A percentile compares a stretch with the other conserved stretches of the same genome.
Conservation (phyloP, 768 basidiomycete genomes). For the Xanthoconium purpureum region DNA sequence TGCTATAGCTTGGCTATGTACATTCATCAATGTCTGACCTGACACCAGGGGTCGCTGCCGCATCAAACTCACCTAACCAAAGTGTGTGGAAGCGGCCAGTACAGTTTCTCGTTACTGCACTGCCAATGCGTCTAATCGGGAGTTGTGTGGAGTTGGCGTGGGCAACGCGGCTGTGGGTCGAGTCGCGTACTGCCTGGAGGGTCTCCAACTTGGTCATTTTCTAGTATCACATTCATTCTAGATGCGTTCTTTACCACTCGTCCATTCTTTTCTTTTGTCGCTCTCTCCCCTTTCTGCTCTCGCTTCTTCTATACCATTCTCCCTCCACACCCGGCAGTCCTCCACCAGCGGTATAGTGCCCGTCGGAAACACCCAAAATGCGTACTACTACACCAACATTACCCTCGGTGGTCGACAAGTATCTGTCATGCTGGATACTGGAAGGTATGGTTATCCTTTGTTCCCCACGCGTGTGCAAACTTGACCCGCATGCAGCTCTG, state of each 20-base stretch:
- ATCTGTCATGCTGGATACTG: constrained; percentile 70
- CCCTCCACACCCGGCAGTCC: constrained; percentile 29
- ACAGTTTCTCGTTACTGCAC: no score
- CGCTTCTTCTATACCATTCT: constrained; percentile 35
- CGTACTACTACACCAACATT: constrained; percentile 70
- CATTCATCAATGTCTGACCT: no score
- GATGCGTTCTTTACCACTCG: constrained; percentile 25
- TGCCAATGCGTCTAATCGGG: no score
- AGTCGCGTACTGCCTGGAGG: no score
- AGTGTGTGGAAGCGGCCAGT: background rate
- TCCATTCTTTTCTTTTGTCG: constrained; percentile 22
- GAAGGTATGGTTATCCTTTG: constrained; percentile 48
- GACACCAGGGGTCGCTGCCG: no score
- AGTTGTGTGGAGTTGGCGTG: no score
- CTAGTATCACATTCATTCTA: background rate
- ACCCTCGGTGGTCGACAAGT: constrained; percentile 58
- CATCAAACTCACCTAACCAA: no score
- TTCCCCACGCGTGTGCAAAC: background rate
- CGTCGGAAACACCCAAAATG: constrained; percentile 64
- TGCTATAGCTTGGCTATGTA: no score
- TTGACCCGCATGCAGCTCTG: constrained; percentile 47
- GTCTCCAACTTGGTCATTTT: no score
- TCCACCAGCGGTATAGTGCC: constrained; percentile 34
- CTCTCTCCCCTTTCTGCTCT: constrained; percentile 15
- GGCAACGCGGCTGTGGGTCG: no score